These are phyloP conservation scores for Phragmites australis DNA, from an alignment of 176 grass and related monocot species.

Conservation along the genomic window DNA sequence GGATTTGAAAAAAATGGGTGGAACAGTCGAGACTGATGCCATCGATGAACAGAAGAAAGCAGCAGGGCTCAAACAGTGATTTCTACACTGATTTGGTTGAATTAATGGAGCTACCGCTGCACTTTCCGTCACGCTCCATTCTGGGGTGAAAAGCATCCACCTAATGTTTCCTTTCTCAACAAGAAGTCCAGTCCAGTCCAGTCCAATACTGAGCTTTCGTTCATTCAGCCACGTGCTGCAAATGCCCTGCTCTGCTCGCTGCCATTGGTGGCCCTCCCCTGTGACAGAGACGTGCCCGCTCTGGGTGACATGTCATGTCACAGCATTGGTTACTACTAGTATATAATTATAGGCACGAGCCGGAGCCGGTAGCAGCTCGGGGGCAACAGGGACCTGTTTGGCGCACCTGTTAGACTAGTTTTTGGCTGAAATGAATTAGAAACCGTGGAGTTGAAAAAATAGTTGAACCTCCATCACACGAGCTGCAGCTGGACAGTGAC, in stretches of 20 bases:
- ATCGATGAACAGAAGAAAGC: no score
- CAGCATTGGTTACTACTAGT: background rate
- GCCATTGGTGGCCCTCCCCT: background rate
- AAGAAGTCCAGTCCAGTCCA: no score
- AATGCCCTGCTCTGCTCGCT: background rate
- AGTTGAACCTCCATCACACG: background rate
- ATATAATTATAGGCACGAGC: conserved; percentile 13
- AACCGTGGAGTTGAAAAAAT: no score
- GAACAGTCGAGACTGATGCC: no score
- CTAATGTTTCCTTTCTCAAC: no score
- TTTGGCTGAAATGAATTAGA: no score
- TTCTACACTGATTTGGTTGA: background rate
- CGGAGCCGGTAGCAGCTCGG: background rate
- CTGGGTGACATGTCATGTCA: background rate
- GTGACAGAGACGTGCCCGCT: conserved; percentile 15
- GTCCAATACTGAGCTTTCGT: no score
- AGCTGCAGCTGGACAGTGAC: background rate
- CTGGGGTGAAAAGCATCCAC: no score
- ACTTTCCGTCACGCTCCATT: background rate
- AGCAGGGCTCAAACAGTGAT: no score
- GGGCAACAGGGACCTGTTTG: no score
- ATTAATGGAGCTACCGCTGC: background rate
- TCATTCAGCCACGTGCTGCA: conserved; percentile 11
- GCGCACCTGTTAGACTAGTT: no score
- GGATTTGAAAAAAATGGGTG: no score